phyloP scores from a whole-genome alignment of 169 alveolate genomes.

The Toxoplasma gondii region DNA sequence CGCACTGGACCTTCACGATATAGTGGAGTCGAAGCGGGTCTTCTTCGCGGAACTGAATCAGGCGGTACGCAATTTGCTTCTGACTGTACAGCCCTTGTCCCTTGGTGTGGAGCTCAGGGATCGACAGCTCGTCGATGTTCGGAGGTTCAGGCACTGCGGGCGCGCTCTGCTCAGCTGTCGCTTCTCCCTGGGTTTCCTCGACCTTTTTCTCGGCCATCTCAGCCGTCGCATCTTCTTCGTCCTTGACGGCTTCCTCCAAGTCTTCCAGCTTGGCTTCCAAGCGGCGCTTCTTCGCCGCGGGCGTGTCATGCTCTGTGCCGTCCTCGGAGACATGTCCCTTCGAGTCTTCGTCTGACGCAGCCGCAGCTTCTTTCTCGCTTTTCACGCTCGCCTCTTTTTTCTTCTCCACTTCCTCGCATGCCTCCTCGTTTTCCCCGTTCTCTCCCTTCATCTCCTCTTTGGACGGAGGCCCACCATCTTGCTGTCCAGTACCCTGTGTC shows the following conservation, averaged over 20 bases:
- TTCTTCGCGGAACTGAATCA: not conserved
- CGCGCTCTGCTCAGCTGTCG: not conserved
- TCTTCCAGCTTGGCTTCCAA: not conserved
- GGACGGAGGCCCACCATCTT: not conserved
- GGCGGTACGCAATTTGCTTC: not conserved
- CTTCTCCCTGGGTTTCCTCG: not conserved
- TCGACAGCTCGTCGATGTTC: not conserved
- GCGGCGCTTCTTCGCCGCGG: not conserved
- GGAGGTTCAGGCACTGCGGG: not conserved
- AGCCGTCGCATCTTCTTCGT: not conserved
- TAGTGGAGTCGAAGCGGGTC: constrained; percentile 11
- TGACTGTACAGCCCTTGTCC: not conserved
- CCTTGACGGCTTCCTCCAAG: not conserved
- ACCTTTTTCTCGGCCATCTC: not conserved
- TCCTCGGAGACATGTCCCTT: not conserved
- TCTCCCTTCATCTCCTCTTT: not conserved
- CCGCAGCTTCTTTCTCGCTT: not conserved
- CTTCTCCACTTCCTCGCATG: not conserved
- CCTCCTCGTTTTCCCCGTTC: not conserved
- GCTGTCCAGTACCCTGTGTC: not conserved
- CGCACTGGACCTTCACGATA: not conserved
- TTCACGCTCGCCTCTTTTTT: not conserved
- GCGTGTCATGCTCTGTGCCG: not conserved
- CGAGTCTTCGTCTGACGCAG: not conserved
- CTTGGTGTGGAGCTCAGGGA: not conserved